Evolutionary conservation across 306 rosid species (phyloP), one percentile per base, ranked within the genome.

Genomic region (Biancaea sappan): DNA sequence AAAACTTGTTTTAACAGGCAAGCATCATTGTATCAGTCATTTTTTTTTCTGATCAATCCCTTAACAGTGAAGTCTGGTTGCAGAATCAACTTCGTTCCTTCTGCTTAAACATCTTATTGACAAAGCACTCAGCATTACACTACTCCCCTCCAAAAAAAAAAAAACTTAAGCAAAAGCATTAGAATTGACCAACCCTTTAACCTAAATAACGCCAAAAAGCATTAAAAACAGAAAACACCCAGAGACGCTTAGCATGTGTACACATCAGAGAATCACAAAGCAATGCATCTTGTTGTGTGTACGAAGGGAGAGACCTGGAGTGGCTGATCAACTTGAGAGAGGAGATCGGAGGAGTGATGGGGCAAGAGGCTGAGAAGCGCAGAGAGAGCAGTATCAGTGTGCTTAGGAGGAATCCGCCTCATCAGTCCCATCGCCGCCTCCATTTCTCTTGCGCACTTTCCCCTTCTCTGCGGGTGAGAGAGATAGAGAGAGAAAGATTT

Each of bases 401-500:
- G 96, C 79, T 86, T 91, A 3, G 98, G 97, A 16, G 97, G 97
- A 64, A 91, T 85, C 83, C 98, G 70, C 47, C 98, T 72, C 98
- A 91, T 88, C 93, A 91, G 82, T 78, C 96, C 97, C 96, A 94
- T 88, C 25, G 97, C 98, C 62, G 96, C 98, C 61, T 94, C 96
- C 98, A 94, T 94, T 51, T 47, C 60, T 26, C 43, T 32, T 19
- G 38, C 28, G 40, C 31, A 57, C 3, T 6, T 13, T 51, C 8
- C 21, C 64, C 12, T 29, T 56, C 62, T 5, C n/a, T 2, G 19
- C 5, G 9, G 4, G 35, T 1, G 38, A 15, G 1, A 2, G 38
- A 58, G 41, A 28, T 38, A 58, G 50, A 44, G 16, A 47, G 53
- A 47, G 1, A 47, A 9, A 47, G 19, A 47, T 4, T 46, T 46